A percentile compares a stretch with the other conserved stretches of the same genome.
These are phyloP conservation scores for Melaleuca alternifolia DNA, from an alignment of 345 rosid genomes.

Conservation along the genomic window DNA sequence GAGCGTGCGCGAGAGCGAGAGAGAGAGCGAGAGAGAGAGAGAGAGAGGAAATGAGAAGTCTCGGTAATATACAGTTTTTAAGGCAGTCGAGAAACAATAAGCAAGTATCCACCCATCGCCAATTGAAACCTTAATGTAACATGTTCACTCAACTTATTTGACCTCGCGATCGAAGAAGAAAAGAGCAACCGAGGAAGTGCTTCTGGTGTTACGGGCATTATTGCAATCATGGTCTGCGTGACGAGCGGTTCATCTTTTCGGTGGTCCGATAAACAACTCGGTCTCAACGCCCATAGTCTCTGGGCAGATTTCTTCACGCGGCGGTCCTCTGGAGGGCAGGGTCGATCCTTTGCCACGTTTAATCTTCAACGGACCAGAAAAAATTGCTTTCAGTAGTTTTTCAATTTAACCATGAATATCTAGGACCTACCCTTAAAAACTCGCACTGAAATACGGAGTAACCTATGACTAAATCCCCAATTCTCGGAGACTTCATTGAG, in stretches of 20 bases:
- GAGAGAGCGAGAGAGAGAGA: not conserved
- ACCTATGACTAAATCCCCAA: not conserved
- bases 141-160: not conserved
- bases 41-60: not conserved
- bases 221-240: not conserved
- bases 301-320: not conserved
- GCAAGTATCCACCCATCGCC: not conserved
- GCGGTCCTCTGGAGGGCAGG: not conserved
- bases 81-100: not conserved
- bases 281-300: constrained; percentile 1
- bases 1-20: not conserved
- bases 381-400: not conserved
- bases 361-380: not conserved
- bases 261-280: constrained; percentile 7
- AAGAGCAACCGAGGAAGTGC: not conserved
- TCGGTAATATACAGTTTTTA: not conserved
- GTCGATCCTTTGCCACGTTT: not conserved
- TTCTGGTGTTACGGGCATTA: not conserved
- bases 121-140: not conserved
- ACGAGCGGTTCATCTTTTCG: not conserved
- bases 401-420: not conserved
- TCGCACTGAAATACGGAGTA: not conserved
- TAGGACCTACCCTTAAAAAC: not conserved
- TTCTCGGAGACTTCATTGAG: not conserved
- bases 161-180: not conserved